These are phyloP conservation scores for Wickerhamomyces sp. DNA, from an alignment of 1,139 yeast species.

Conservation along the genomic window DNA sequence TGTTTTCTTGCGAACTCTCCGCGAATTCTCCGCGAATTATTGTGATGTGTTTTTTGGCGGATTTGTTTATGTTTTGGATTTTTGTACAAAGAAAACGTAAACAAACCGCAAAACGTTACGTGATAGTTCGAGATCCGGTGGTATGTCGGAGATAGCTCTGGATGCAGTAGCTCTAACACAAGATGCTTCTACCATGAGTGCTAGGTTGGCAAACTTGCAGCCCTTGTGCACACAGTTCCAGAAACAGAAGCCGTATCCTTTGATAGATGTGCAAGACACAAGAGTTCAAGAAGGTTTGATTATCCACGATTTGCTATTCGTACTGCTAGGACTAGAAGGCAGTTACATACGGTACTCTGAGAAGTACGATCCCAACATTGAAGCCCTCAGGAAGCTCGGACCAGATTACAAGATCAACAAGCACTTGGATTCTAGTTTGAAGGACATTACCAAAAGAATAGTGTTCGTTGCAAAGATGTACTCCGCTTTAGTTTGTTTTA, in stretches of 20 bases:
- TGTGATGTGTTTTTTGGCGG: too few relatives aligned
- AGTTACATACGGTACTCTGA: constrained; percentile 66
- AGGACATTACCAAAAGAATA: constrained; percentile 62
- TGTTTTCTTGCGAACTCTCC: too few relatives aligned
- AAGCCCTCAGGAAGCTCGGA: constrained; percentile 43
- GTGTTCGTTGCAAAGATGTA: constrained; percentile 61
- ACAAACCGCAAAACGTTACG: too few relatives aligned
- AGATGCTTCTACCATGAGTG: constrained; percentile 10
- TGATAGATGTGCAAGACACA: constrained; percentile 38
- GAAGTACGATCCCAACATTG: constrained; percentile 43
- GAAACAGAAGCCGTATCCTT: constrained; percentile 37
- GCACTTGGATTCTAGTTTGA: constrained; percentile 68
- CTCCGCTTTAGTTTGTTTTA: constrained; percentile 48
- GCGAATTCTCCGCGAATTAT: too few relatives aligned
- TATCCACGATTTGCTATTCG: constrained; percentile 62
- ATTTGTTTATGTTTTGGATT: neutral
- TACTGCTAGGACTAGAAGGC: constrained; percentile 77
- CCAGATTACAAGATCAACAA: constrained; percentile 74
- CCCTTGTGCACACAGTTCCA: constrained; percentile 27
- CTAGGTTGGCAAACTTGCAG: constrained; percentile 28
- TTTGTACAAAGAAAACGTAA: neutral
- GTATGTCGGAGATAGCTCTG: constrained; percentile 2
- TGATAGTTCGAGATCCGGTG: too few relatives aligned
- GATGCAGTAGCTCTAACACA: constrained; percentile 11
- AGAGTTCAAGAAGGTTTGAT: constrained; percentile 68